Evolutionary conservation across 768 basidiomycete species (phyloP).

Genomic region (Serendipita indica): DNA sequence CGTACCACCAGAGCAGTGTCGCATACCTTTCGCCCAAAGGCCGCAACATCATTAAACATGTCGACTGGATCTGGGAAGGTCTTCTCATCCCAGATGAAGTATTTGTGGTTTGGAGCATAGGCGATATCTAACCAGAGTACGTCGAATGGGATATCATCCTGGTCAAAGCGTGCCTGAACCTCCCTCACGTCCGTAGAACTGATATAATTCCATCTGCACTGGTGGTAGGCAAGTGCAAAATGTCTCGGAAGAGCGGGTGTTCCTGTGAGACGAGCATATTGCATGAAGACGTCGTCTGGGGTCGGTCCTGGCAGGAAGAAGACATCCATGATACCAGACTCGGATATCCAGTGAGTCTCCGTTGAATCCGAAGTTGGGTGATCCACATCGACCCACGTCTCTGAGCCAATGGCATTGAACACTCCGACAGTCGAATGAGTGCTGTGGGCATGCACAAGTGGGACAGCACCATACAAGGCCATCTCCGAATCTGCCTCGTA

Average conservation of each 20-base stretch:
- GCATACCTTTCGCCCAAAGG: conserved; percentile 65
- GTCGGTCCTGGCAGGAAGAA: conserved; percentile 89
- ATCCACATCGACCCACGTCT: conserved; percentile 88
- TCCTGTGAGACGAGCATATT: conserved; percentile 78
- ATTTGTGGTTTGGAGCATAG: conserved; percentile 84
- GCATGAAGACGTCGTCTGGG: conserved; percentile 63
- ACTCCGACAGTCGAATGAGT: conserved; percentile 76
- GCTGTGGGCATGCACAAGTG: conserved; percentile 86
- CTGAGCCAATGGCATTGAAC: conserved; percentile 75
- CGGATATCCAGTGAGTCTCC: conserved; percentile 92
- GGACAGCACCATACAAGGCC: conserved; percentile 84
- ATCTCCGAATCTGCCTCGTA: conserved; percentile 69
- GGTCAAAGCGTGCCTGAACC: conserved; percentile 80
- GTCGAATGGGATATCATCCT: conserved; percentile 88
- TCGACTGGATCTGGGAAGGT: conserved; percentile 87
- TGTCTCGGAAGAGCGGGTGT: conserved; percentile 75
- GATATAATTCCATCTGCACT: conserved; percentile 97
- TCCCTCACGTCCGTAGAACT: conserved; percentile 73
- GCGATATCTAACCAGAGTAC: conserved; percentile 98
- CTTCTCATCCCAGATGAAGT: conserved; percentile 92
- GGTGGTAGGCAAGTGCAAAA: conserved; percentile 90
- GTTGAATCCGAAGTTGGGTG: conserved; percentile 55
- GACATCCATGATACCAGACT: conserved; percentile 89
- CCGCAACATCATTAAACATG: conserved; percentile 84
- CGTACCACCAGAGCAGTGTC: conserved; percentile 5